Percentiles rank a stretch among this genome's conserved stretches.
Evolutionary conservation across 192 early-diverging fungal genomes (phyloP).

Genomic region (Coemansia biformis): DNA sequence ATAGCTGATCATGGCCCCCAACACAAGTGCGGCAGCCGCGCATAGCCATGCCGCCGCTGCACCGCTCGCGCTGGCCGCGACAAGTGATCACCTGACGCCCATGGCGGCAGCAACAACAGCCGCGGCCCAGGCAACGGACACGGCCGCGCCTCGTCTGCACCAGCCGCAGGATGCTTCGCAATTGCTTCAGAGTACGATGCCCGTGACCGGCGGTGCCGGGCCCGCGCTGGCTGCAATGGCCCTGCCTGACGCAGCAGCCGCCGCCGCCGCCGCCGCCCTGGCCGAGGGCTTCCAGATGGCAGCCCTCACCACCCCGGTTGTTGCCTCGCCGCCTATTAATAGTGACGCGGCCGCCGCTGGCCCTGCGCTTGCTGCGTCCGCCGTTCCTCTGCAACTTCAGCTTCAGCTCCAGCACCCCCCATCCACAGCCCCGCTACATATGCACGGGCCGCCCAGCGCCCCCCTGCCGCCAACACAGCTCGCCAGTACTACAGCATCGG

Average conservation of each 20-base stretch:
- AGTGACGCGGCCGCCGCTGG: conserved; percentile 6
- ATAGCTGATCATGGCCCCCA: no score
- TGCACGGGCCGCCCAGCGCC: conserved; percentile 2
- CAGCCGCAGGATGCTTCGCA: conserved; percentile 10
- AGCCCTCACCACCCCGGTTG: conserved; percentile 4
- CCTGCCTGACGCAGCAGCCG: neutral
- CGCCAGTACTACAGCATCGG: neutral
- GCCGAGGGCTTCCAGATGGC: conserved; percentile 10
- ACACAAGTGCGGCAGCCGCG: no score
- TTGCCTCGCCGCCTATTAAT: conserved; percentile 11
- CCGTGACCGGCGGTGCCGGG: neutral
- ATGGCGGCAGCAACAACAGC: no score
- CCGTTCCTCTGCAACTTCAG: conserved; percentile 5
- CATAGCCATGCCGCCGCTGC: no score
- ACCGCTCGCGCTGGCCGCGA: no score
- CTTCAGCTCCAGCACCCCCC: neutral
- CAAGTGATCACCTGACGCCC: no score
- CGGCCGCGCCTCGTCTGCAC: neutral
- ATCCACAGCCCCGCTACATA: conserved; percentile 4
- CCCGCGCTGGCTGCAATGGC: conserved; percentile 5
- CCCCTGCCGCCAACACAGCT: neutral
- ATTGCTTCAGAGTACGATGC: conserved; percentile 11
- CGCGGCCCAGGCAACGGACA: no score
- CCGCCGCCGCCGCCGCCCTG: neutral
- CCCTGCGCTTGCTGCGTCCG: neutral